Base-by-base conservation (phyloP, 2,329 filamentous ascomycete species). In the Aspergillus caelatus region DNA sequence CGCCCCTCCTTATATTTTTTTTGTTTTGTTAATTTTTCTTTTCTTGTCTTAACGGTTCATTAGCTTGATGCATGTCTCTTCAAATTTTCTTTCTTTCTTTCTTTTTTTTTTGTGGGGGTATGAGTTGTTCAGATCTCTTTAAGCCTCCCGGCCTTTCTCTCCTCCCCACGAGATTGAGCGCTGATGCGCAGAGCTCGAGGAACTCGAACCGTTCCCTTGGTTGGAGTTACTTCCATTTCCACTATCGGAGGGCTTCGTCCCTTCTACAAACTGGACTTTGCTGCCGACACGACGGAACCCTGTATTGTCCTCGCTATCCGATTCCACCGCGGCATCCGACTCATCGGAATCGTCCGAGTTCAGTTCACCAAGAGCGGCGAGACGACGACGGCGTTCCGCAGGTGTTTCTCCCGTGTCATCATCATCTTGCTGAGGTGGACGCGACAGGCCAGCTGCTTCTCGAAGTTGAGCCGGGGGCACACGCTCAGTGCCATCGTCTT, bases 371-470 rank as follows among this genome's bases (percentile, higher is more conserved):
- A 82, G 67, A 1, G 80, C 80, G 30, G 79, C 80, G 9, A 82
- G 74, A 70, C 81, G 79, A 62, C 81, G 80, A 55, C 79, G 76
- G 45, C 79, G 80, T 65, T 83, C 80, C 10, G 80, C 81, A 1
- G 79, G 79, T 4, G 81, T 82, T 63, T 82, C 79, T 30, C 73
- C 75, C 0, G 76, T 77, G n/a, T 79, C 77, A 16, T 78, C 77
- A 32, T 74, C 74, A 8, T 43, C 46, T 62, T 72, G 62, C 30
- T 67, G 72, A 2, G 71, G 70, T 11, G 72, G 69, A 11, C 65
- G 67, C 0, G 67, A 50, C 14, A 77, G 57, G 58, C 75, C 75
- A 39, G 74, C 75, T 5, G 71, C 73, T 65, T 72, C 65, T 34
- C 75, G 74, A 36, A 77, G 70, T 58, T 74, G 72, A 19, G 77